These are phyloP conservation scores for Bondarzewia mesenterica DNA, from an alignment of 1,284 basidiomycete species.

Conservation along the genomic window DNA sequence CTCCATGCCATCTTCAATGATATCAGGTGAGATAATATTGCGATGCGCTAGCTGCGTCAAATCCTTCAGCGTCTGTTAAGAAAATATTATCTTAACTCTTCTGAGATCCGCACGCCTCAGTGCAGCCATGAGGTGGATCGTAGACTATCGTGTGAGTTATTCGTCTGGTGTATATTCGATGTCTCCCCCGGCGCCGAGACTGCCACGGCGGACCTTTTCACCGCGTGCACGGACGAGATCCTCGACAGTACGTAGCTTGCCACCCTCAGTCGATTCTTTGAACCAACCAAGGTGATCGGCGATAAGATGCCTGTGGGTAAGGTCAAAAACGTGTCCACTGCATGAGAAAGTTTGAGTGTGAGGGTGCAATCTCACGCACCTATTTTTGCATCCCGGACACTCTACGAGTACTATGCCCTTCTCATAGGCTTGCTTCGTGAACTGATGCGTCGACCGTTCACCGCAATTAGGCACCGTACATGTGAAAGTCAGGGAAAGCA, in stretches of 20 bases:
- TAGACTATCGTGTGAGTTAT: background rate
- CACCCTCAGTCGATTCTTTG: conserved; percentile 68
- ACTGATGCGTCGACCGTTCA: conserved; percentile 84
- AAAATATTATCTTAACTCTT: no score
- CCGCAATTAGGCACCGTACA: conserved; percentile 77
- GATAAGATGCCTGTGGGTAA: conserved; percentile 61
- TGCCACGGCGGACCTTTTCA: conserved; percentile 62
- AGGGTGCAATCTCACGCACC: conserved; percentile 37
- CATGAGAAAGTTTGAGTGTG: background rate
- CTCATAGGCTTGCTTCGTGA: conserved; percentile 79
- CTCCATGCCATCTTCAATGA: no score
- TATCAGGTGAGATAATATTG: no score
- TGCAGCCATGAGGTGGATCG: background rate
- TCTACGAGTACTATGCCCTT: conserved; percentile 88
- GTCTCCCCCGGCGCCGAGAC: conserved; percentile 35
- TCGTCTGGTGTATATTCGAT: conserved; percentile 27
- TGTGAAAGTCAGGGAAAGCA: conserved; percentile 77
- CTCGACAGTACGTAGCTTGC: conserved; percentile 72
- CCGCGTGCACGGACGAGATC: conserved; percentile 74
- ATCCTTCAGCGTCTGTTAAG: no score
- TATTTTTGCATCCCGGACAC: conserved; percentile 86
- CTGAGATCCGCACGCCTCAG: no score
- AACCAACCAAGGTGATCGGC: conserved; percentile 95
- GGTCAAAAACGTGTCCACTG: background rate
- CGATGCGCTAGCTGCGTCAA: no score